These are phyloP conservation scores for Theileria annulata DNA, from an alignment of 169 alveolate genomes.

Conservation along the genomic window DNA sequence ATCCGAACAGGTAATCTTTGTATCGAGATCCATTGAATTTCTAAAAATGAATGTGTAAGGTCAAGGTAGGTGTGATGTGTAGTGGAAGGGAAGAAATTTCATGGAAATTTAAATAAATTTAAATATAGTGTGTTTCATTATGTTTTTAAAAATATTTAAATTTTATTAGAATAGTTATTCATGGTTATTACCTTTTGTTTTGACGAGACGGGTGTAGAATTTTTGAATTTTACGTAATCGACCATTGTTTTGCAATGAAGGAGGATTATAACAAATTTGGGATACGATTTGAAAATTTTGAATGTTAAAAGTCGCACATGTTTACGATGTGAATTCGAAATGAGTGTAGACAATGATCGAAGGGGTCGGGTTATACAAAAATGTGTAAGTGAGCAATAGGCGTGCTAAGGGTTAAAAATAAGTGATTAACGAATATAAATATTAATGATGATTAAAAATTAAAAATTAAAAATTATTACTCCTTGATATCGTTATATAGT, in stretches of 20 bases:
- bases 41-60: constrained; percentile 7
- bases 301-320: constrained; percentile 1
- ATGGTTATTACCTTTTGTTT: constrained; percentile 3
- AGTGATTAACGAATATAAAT: background rate
- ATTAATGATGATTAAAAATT: background rate
- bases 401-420: constrained; percentile 15
- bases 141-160: too few species aligned
- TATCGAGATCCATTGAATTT: constrained; percentile 8
- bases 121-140: background rate
- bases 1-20: constrained; percentile 60
- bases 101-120: too few species aligned
- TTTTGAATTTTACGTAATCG: constrained; percentile 10
- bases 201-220: constrained; percentile 8
- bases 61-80: background rate
- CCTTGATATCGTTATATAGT: constrained; percentile 18
- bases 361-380: constrained; percentile 16
- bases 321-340: constrained; percentile 5
- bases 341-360: background rate
- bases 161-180: background rate
- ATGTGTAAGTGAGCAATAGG: constrained; percentile 21
- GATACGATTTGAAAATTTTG: background rate
- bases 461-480: constrained; percentile 12
- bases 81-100: background rate
- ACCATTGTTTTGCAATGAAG: constrained; percentile 5
- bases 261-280: background rate